Conservation (phyloP, 345 rosid genomes). For the Eucalyptus leucophloia region DNA sequence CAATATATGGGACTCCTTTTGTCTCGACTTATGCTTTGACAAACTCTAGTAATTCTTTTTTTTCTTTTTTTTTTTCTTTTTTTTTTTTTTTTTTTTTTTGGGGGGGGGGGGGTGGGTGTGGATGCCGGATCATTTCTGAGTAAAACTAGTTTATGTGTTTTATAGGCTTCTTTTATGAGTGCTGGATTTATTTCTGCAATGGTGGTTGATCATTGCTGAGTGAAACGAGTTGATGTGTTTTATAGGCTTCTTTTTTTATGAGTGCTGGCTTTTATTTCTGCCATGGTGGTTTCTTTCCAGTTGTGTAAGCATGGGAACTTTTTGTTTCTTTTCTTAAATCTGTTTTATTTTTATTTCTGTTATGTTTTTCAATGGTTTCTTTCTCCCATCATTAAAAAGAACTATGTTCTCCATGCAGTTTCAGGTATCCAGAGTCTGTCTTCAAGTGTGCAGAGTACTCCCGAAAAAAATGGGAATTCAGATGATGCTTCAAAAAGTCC, state of each 20-base stretch:
- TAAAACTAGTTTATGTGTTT: no score
- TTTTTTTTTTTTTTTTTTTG: no score
- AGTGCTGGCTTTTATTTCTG: background rate
- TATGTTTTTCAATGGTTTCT: background rate
- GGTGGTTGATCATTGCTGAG: background rate
- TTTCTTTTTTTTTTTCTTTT: fast-evolving
- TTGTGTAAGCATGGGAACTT: background rate
- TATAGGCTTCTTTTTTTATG: background rate
- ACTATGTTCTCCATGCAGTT: background rate
- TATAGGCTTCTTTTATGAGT: no score
- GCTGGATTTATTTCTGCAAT: no score
- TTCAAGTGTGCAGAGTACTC: conserved; percentile 51
- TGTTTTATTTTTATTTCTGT: background rate
- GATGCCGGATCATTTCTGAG: background rate
- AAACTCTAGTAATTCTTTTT: background rate
- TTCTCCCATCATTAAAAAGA: background rate
- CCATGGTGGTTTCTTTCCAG: background rate
- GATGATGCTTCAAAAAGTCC: conserved; percentile 52
- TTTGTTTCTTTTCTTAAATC: background rate
- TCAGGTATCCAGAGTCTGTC: conserved; percentile 48
- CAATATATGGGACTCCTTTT: background rate
- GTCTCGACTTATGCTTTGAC: background rate
- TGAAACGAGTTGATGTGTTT: background rate
- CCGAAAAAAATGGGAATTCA: conserved; percentile 41
- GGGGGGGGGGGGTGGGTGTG: background rate